A percentile compares a stretch with the other conserved stretches of the same genome.
These are phyloP conservation scores for Exidia glandulosa DNA, from an alignment of 768 basidiomycete species.

Conservation along the genomic window DNA sequence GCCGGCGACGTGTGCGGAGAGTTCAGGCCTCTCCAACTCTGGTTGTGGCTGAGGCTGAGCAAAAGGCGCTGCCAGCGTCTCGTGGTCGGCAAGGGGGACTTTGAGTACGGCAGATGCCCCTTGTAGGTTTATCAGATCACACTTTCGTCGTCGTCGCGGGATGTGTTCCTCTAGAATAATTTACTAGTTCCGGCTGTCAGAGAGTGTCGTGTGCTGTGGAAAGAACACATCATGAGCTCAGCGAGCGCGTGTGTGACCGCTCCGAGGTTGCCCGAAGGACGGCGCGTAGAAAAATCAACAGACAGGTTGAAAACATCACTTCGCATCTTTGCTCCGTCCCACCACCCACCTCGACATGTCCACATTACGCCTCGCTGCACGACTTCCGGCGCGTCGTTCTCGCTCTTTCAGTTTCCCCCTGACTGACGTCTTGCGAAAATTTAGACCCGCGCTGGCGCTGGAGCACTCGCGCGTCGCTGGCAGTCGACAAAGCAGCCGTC, in stretches of 20 bases:
- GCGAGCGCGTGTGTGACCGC: not conserved
- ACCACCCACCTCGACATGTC: not conserved
- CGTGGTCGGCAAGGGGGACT: too few relatives aligned
- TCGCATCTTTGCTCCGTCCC: not conserved
- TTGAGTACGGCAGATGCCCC: too few relatives aligned
- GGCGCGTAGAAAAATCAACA: not conserved
- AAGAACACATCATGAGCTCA: not conserved
- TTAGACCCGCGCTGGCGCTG: not conserved
- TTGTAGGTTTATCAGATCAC: too few relatives aligned
- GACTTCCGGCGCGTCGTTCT: not conserved
- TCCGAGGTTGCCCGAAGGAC: not conserved
- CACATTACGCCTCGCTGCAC: not conserved
- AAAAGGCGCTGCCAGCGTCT: too few relatives aligned
- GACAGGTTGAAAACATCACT: not conserved
- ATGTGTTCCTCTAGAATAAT: too few relatives aligned
- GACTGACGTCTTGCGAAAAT: not conserved
- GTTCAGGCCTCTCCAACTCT: too few relatives aligned
- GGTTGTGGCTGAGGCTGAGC: too few relatives aligned
- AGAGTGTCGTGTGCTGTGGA: too few relatives aligned
- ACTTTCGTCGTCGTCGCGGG: too few relatives aligned
- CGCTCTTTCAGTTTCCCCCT: not conserved
- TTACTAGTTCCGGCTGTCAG: too few relatives aligned
- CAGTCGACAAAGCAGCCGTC: conserved; percentile 48
- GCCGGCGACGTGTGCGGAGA: too few relatives aligned
- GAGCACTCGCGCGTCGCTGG: not conserved